A percentile compares a stretch with the other conserved stretches of the same genome.
Evolutionary conservation across 768 basidiomycete species (phyloP).

Genomic region (Tricholoma furcatifolium): DNA sequence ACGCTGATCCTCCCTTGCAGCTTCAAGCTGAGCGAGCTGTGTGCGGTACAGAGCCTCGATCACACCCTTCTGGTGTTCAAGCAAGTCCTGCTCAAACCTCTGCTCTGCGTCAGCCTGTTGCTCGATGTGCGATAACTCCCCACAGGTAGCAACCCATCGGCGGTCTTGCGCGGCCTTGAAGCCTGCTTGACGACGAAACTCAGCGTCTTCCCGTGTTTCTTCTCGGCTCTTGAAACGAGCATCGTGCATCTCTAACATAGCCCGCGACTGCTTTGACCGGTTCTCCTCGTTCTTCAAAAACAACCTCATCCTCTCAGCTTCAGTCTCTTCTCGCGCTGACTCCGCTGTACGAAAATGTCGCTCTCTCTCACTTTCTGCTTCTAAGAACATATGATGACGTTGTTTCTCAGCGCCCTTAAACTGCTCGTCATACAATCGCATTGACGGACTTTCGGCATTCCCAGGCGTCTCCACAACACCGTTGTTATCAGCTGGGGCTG

Average conservation of each 20-base stretch:
- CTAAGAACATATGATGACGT: background rate
- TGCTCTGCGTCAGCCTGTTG: background rate
- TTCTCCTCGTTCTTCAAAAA: background rate
- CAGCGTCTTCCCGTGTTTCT: background rate
- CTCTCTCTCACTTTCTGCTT: background rate
- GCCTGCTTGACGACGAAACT: background rate
- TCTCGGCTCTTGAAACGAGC: background rate
- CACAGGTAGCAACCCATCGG: background rate
- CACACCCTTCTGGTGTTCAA: background rate
- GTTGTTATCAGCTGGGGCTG: background rate
- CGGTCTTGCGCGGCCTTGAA: constrained; percentile 3
- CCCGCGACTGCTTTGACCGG: background rate
- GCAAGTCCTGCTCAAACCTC: background rate
- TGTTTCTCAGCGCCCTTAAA: constrained; percentile 1
- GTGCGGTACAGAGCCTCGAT: background rate
- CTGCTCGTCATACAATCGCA: background rate
- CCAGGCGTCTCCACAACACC: background rate
- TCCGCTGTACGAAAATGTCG: constrained; percentile 1
- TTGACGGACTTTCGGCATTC: background rate
- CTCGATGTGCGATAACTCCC: background rate
- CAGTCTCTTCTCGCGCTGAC: background rate
- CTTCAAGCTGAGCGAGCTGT: background rate
- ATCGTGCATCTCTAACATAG: background rate
- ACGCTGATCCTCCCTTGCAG: background rate
- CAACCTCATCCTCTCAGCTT: background rate